These are phyloP conservation scores for Fusarium sp. DNA, from an alignment of 2,329 filamentous ascomycete genomes.

Conservation along the genomic window DNA sequence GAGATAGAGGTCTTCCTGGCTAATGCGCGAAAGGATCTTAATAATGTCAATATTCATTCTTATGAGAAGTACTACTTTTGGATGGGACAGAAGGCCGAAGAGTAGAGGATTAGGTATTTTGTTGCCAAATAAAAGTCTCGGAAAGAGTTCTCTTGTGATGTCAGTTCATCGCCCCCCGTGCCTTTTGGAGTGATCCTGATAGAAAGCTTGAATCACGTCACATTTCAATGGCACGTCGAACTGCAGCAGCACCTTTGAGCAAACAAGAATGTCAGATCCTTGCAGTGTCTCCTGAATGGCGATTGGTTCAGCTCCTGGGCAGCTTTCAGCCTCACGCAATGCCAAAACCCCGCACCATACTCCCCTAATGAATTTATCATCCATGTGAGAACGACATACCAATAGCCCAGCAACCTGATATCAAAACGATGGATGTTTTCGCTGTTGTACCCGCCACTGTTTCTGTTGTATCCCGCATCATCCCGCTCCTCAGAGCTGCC, in stretches of 20 bases:
- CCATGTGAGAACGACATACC: neutral
- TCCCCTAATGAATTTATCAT: rapidly evolving
- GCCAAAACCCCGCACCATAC: neutral
- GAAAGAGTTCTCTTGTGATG: rapidly evolving
- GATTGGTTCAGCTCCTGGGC: neutral
- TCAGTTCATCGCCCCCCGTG: rapidly evolving
- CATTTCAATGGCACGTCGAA: rapidly evolving
- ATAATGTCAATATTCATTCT: constrained; percentile 17
- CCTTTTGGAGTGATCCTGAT: neutral
- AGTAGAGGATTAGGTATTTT: rapidly evolving
- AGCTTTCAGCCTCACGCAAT: neutral
- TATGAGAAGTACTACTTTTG: constrained; percentile 43
- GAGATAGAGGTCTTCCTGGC: constrained; percentile 35
- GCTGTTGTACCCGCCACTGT: too few species aligned
- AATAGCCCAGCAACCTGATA: too few species aligned
- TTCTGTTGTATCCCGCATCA: rapidly evolving
- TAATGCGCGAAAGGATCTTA: constrained; percentile 26
- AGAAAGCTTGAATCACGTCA: rapidly evolving
- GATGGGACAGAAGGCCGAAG: constrained; percentile 32
- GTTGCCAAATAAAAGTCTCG: neutral
- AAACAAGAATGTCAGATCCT: rapidly evolving
- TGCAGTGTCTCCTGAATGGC: too few species aligned
- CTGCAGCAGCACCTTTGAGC: neutral
- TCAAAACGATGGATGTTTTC: neutral
- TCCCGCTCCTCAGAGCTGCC: neutral